A percentile compares a stretch with the other conserved stretches of the same genome.
Conservation (phyloP, 2,329 filamentous ascomycete species). For the Ceratocystis eucalypticola region DNA sequence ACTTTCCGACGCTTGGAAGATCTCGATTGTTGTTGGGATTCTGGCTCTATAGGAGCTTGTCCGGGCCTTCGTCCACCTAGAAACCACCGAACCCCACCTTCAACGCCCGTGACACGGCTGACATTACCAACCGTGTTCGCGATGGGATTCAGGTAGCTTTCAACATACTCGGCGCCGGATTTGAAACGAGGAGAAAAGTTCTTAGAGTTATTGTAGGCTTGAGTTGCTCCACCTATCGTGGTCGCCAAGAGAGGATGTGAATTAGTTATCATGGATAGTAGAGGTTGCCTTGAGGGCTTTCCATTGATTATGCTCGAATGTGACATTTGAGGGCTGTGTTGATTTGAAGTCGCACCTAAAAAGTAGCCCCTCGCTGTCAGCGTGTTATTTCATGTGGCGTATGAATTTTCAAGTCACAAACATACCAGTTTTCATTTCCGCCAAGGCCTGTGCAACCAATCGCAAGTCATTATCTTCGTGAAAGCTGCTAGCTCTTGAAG, state of each 20-base stretch:
- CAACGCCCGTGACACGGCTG: conserved; percentile 72
- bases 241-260: conserved; percentile 76
- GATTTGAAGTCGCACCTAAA: conserved; percentile 10
- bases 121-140: conserved; percentile 77
- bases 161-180: conserved; percentile 80
- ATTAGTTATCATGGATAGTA: conserved; percentile 74
- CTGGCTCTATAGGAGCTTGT: conserved; percentile 33
- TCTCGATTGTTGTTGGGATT: conserved; percentile 25
- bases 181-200: conserved; percentile 82
- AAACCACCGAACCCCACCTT: conserved; percentile 76
- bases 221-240: conserved; percentile 71
- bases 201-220: conserved; percentile 76
- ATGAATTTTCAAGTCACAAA: neutral
- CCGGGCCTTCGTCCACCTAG: conserved; percentile 46
- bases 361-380: conserved; percentile 2
- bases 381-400: neutral
- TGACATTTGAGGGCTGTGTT: conserved; percentile 16
- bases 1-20: conserved; percentile 48
- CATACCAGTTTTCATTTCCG: conserved; percentile 19
- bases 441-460: conserved; percentile 18
- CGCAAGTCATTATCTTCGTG: conserved; percentile 17
- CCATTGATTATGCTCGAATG: conserved; percentile 9
- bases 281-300: conserved; percentile 48
- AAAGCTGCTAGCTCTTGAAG: conserved; percentile 17
- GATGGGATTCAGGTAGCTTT: conserved; percentile 74